Percentiles rank a stretch among this genome's conserved stretches.
phyloP scores from a whole-genome alignment of 495 filamentous ascomycete species.

The Apodospora peruviana region DNA sequence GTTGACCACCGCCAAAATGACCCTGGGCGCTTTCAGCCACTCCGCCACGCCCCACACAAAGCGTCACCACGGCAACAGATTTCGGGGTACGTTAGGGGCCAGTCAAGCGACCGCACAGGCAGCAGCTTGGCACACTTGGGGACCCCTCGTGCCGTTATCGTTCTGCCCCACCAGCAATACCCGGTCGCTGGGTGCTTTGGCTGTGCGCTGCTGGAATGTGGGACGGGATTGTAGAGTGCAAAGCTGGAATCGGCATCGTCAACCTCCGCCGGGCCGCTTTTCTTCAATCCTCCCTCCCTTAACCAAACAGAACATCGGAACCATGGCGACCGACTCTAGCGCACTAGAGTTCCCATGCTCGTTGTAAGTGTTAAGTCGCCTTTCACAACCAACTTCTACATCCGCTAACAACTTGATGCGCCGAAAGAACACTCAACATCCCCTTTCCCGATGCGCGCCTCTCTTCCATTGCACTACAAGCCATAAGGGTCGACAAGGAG shows the following conservation, averaged over 20 bases:
- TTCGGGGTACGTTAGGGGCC: too few species aligned
- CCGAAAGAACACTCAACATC: constrained; percentile 66
- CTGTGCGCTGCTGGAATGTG: too few species aligned
- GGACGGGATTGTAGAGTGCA: too few species aligned
- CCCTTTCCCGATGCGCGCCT: constrained; percentile 81
- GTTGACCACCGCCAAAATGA: background rate
- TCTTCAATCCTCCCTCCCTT: too few species aligned
- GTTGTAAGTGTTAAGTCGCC: constrained; percentile 45
- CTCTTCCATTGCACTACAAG: constrained; percentile 66
- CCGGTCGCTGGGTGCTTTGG: too few species aligned
- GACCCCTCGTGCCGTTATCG: too few species aligned
- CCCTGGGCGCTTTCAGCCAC: background rate
- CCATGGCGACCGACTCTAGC: constrained; percentile 13
- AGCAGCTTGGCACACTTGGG: too few species aligned
- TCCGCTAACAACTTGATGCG: background rate
- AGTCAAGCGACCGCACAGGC: too few species aligned
- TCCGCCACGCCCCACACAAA: too few species aligned
- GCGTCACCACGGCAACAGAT: constrained; percentile 7
- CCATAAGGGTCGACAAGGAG: constrained; percentile 81
- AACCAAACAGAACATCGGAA: background rate
- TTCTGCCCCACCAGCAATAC: too few species aligned
- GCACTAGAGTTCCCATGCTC: constrained; percentile 56
- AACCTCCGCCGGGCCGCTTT: too few species aligned
- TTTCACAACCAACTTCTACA: background rate
- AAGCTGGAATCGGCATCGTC: too few species aligned